These are phyloP conservation scores for Phragmites australis DNA, from an alignment of 176 grass and related monocot species.

Conservation along the genomic window DNA sequence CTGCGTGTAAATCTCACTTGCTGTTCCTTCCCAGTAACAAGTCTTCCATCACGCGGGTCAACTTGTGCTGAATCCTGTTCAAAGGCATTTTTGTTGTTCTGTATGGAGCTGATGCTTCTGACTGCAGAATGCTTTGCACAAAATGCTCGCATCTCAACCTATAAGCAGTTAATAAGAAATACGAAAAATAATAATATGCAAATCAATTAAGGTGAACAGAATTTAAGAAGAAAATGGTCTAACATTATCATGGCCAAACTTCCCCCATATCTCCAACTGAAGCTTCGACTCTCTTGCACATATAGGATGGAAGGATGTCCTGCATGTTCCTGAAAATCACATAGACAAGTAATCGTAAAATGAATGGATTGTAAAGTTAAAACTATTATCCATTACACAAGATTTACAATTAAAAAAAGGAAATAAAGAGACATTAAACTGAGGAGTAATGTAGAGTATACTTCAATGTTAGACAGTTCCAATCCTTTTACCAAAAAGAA, in stretches of 20 bases:
- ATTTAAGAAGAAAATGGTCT: conserved; percentile 45
- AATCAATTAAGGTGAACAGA: conserved; percentile 28
- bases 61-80: conserved; percentile 39
- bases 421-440: not conserved
- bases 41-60: conserved; percentile 39
- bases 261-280: conserved; percentile 99
- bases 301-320: conserved; percentile 89
- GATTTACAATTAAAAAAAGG: conserved; percentile 19
- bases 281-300: conserved; percentile 87
- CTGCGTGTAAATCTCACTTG: conserved; percentile 71
- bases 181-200: conserved; percentile 25
- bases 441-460: not conserved
- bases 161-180: conserved; percentile 18
- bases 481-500: not conserved
- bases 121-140: conserved; percentile 78
- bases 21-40: conserved; percentile 52
- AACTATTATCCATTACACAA: not conserved
- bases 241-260: conserved; percentile 80
- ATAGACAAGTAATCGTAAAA: conserved; percentile 15
- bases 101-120: conserved; percentile 38
- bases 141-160: conserved; percentile 96
- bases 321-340: conserved; percentile 76
- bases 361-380: not conserved
- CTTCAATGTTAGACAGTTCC: not conserved
- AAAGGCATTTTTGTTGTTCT: conserved; percentile 24